Base-by-base conservation (phyloP, 805 yeast genomes). In the Candida schatavii region DNA sequence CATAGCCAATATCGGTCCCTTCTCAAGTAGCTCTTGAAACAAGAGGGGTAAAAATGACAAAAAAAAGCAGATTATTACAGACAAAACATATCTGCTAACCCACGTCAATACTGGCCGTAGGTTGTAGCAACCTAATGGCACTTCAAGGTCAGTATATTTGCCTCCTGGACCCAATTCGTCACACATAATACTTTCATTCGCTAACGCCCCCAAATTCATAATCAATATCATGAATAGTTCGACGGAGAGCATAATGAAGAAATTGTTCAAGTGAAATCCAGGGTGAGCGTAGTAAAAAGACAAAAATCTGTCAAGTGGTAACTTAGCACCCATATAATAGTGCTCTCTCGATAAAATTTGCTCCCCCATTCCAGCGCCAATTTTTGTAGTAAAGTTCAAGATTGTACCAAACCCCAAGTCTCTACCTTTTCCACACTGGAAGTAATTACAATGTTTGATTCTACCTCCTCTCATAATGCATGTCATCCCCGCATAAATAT, bases 341-440 rank as follows among this genome's bases (percentile, higher is more conserved):
- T 90, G 88, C 56, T 91, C 98, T 55, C 98, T 75, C 4, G 96
- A 88, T 26, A 91, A 66, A 61, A 90, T 77, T 61, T 91, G 98
- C 59, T 91, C 98, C 6, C 98, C 98, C 98, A 91, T 91, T 39
- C 98, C 98, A 33, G 96, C 93, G 2, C 98, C 98, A 58, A 91
- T 90, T 66, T 91, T 91, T 2, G 96, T 85, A 0, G 97, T 91
- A 68, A 91, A 91, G 57, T 90, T 91, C 51, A 91, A 70, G 49
- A 91, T 89, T 0, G 97, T 87, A 1, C 89, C 85, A 65, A 91
- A 91, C 2, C 98, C 98, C 42, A 91, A 68, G 68, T 91, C 98
- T 61, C 98, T 75, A 0, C 98, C 98, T 61, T 91, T 91, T 25
- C 98, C 98, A 65, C 98, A 91, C 62, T 91, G 98, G 64, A 81